These are phyloP conservation scores for Ceriops zippeliana DNA, from an alignment of 345 rosid genomes.

Conservation along the genomic window DNA sequence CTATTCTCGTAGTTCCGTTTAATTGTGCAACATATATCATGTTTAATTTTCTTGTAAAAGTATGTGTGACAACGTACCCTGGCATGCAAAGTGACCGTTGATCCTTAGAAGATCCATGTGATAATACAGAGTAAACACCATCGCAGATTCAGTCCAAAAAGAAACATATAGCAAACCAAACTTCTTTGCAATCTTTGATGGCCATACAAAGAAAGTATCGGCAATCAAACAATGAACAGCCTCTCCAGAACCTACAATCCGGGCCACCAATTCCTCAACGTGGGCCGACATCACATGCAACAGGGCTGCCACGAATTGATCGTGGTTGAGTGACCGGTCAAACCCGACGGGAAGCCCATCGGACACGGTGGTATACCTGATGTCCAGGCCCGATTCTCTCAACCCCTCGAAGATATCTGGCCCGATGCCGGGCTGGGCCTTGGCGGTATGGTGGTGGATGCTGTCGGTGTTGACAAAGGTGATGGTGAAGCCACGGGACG, in stretches of 20 bases:
- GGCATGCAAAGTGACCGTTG: slow-evolving; percentile 62
- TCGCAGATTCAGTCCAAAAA: slow-evolving; percentile 83
- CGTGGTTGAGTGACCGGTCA: slow-evolving; percentile 71
- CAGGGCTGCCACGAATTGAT: slow-evolving; percentile 51
- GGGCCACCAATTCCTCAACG: slow-evolving; percentile 50
- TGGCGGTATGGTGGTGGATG: slow-evolving; percentile 53
- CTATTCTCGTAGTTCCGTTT: too few species aligned
- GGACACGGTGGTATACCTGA: slow-evolving; percentile 60
- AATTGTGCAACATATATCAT: too few species aligned
- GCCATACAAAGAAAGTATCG: slow-evolving; percentile 74
- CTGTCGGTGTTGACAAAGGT: slow-evolving; percentile 62
- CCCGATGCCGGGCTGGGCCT: slow-evolving; percentile 21
- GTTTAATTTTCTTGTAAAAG: not conserved
- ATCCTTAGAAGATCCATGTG: slow-evolving; percentile 64
- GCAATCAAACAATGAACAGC: slow-evolving; percentile 55
- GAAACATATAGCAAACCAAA: slow-evolving; percentile 59
- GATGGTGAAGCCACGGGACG: slow-evolving; percentile 68
- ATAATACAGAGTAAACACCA: slow-evolving; percentile 59
- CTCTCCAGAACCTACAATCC: slow-evolving; percentile 30
- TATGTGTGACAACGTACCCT: slow-evolving; percentile 33
- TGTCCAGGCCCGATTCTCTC: slow-evolving; percentile 63
- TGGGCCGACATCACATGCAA: slow-evolving; percentile 59
- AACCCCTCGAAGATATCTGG: slow-evolving; percentile 47
- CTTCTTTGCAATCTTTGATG: slow-evolving; percentile 58
- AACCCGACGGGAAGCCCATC: slow-evolving; percentile 69